Conservation (phyloP, 352 stramenopile genomes). For the Phytopythium litorale region DNA sequence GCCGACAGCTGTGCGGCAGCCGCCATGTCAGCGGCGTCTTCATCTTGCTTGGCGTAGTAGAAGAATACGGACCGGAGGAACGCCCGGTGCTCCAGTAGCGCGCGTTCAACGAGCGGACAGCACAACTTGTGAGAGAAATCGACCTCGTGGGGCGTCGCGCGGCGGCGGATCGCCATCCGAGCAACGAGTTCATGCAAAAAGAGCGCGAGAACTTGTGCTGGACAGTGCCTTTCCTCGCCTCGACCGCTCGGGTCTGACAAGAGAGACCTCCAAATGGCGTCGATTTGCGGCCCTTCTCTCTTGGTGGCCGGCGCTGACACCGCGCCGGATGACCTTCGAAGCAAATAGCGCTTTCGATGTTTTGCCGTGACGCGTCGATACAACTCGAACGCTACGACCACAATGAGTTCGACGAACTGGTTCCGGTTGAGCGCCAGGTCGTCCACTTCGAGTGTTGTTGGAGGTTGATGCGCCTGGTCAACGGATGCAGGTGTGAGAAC, state of each 20-base stretch:
- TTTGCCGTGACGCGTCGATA: not conserved
- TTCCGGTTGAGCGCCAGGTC: slow-evolving; percentile 17
- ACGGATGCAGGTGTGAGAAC: not conserved
- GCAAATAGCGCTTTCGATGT: not conserved
- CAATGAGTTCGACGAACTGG: slow-evolving; percentile 26
- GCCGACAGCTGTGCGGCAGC: not conserved
- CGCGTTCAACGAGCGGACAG: slow-evolving; percentile 34
- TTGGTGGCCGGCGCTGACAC: not conserved
- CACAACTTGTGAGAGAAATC: slow-evolving; percentile 41
- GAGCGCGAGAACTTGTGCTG: slow-evolving; percentile 27
- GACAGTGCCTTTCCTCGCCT: not conserved
- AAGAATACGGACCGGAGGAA: slow-evolving; percentile 57
- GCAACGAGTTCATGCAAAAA: slow-evolving; percentile 43
- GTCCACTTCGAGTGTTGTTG: not conserved
- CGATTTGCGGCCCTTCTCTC: not conserved
- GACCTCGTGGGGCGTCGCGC: slow-evolving; percentile 12
- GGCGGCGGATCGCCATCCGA: slow-evolving; percentile 11
- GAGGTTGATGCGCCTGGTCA: not conserved
- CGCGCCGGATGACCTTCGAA: not conserved
- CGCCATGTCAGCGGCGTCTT: slow-evolving; percentile 15
- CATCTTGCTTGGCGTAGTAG: slow-evolving; percentile 44
- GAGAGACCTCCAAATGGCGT: slow-evolving; percentile 4
- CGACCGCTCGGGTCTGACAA: not conserved
- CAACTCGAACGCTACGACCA: slow-evolving; percentile 23
- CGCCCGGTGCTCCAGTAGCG: slow-evolving; percentile 48